Conservation (phyloP, 2,329 filamentous ascomycete species). For the Leptographium lundbergii region DNA sequence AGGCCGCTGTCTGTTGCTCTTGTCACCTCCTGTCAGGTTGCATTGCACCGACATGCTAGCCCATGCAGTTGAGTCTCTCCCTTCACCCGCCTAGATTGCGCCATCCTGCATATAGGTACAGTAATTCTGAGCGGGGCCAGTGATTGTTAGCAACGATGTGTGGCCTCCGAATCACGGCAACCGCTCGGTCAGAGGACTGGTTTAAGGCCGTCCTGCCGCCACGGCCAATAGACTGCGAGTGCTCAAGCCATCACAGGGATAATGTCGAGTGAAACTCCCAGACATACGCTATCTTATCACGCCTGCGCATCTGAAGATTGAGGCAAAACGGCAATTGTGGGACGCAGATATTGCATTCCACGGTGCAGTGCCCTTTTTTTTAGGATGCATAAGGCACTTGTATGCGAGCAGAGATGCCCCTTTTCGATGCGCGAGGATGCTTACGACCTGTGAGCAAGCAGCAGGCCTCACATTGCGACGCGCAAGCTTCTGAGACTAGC, state of each 20-base stretch:
- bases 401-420: neutral
- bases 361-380: neutral
- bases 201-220: neutral
- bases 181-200: no score
- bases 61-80: neutral
- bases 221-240: neutral
- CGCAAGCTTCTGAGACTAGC: neutral
- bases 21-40: neutral
- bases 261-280: neutral
- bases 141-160: neutral
- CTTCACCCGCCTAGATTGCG: neutral
- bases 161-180: no score
- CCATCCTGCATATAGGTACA: neutral
- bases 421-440: no score
- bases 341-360: neutral
- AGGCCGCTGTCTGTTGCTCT: neutral
- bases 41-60: neutral
- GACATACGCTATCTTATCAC: neutral
- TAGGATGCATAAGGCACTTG: no score
- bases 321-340: neutral
- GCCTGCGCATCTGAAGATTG: neutral
- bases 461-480: neutral
- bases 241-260: neutral
- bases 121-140: neutral
- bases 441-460: neutral